phyloP scores from a whole-genome alignment of 495 filamentous ascomycete genomes.

The Cercophora sp. region DNA sequence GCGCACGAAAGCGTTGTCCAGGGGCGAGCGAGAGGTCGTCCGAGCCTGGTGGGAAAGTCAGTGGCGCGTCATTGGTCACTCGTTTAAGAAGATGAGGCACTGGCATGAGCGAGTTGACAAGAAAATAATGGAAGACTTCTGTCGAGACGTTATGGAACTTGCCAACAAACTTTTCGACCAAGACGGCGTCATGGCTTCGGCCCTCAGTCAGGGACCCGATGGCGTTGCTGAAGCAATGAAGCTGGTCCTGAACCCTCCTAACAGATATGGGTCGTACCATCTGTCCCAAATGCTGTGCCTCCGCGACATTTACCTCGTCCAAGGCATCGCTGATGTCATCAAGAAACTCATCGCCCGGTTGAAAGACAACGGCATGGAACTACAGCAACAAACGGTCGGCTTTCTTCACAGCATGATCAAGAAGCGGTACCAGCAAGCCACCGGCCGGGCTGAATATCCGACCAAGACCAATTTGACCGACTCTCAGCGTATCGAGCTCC shows the following conservation, averaged over 20 bases:
- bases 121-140: conserved; percentile 79
- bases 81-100: conserved; percentile 75
- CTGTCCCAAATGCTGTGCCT: conserved; percentile 82
- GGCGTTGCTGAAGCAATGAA: conserved; percentile 45
- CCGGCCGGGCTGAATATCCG: conserved; percentile 39
- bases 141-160: conserved; percentile 88
- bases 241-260: conserved; percentile 55
- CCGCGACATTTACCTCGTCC: conserved; percentile 76
- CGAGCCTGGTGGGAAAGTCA: conserved; percentile 74
- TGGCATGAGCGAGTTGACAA: conserved; percentile 74
- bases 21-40: conserved; percentile 59
- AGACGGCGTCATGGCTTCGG: conserved; percentile 71
- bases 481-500: conserved; percentile 77
- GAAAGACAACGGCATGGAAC: conserved; percentile 62
- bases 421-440: conserved; percentile 23
- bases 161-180: conserved; percentile 80
- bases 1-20: conserved; percentile 55
- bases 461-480: conserved; percentile 68
- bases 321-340: conserved; percentile 60
- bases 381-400: conserved; percentile 59
- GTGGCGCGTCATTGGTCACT: conserved; percentile 72
- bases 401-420: conserved; percentile 54
- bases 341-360: conserved; percentile 70
- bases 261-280: conserved; percentile 54
- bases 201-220: conserved; percentile 48